Base-by-base conservation (phyloP, 768 basidiomycete species). In the Coprinopsis marcescibilis region DNA sequence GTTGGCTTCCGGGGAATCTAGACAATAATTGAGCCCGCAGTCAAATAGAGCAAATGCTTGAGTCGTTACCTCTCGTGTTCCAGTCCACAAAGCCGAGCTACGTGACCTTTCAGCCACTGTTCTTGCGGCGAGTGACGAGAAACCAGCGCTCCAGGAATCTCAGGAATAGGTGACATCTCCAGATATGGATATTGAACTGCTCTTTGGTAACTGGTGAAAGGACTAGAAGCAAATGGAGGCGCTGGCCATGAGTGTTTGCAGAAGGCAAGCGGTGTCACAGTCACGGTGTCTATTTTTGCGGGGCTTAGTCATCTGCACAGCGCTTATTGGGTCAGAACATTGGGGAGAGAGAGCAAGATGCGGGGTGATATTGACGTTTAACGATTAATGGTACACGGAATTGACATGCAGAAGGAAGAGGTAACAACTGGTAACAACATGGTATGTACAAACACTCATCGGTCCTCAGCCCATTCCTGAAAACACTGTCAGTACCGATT, bases 1-100 rank as follows among this genome's bases (percentile, higher is more conserved):
- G 95, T 60, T 98, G 96, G 58, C 88, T 88, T 19, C 96, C 95
- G 14, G 95, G 95, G 66, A 98, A 99, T 52, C 89, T 92, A 54
- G 26, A 41, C 46, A 35, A 42, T 54, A 44, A 39, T 43, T 43
- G 51, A 19, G 47, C 42, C 39, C 24, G 34, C 5, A 23, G 41
- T 36, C 36, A 37, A n/a, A 15, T 10, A 23, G 14, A 20, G 43
- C 21, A n/a, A 12, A 24, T 30, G 30, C 42, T 40, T 45, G 38
- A 19, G 34, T 44, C 14, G 17, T 41, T 52, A 85, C 87, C 78
- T 78, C 55, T 82, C 72, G 46, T 79, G 69, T 45, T 84, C 77
- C 36, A 89, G 64, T 3, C 67, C 66, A 61, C 89, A 90, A 11
- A 90, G 67, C 21, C 58, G 62, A 5, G 78, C 80, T n/a, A 91